A percentile compares a stretch with the other conserved stretches of the same genome.
phyloP scores from a whole-genome alignment of 1,139 yeast genomes.

The Suhomyces ambrosiae region DNA sequence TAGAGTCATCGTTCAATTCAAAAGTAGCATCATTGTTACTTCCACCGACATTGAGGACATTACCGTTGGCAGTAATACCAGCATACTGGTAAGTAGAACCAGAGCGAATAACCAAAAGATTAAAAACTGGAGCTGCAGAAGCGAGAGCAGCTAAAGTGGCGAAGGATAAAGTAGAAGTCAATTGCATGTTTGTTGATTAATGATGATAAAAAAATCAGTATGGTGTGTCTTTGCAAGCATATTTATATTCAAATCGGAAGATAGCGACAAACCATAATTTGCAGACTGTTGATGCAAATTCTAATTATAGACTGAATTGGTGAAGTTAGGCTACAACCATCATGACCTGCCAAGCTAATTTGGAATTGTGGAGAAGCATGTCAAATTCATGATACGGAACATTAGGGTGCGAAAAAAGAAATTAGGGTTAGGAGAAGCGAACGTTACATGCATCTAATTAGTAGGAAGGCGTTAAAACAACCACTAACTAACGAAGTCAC shows the following conservation, averaged over 20 bases:
- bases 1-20: constrained; percentile 22
- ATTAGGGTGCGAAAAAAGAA: constrained; percentile 1
- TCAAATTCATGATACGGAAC: background rate
- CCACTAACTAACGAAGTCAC: background rate
- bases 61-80: constrained; percentile 12
- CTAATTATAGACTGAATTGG: background rate
- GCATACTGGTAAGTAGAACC: constrained; percentile 28
- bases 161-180: constrained; percentile 19
- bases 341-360: constrained; percentile 1
- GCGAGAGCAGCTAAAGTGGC: constrained; percentile 26
- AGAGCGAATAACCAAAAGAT: constrained; percentile 25
- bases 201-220: constrained; percentile 9
- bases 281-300: background rate
- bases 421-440: background rate
- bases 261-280: too few relatives aligned
- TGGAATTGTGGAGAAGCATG: background rate
- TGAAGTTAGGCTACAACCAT: background rate
- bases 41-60: constrained; percentile 20
- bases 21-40: constrained; percentile 19
- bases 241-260: constrained; percentile 21
- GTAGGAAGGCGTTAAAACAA: background rate
- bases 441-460: constrained; percentile 1
- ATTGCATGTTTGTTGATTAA: constrained; percentile 15
- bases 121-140: constrained; percentile 25
- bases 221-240: too few relatives aligned